phyloP scores from a whole-genome alignment of 1,284 basidiomycete species.

The Mycosarcoma mackinlayi region DNA sequence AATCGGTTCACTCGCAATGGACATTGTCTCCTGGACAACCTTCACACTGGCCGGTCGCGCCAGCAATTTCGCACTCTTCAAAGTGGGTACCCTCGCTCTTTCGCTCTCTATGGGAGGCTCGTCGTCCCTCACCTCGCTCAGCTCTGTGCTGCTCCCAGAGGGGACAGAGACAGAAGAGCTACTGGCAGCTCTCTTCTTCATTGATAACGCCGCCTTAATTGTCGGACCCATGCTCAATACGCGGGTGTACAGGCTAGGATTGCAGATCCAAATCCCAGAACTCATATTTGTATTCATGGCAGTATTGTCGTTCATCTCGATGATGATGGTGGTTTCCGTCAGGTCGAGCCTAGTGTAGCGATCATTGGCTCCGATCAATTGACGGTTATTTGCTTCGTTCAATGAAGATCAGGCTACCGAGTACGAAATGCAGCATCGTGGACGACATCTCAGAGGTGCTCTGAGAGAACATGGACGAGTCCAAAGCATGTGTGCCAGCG shows the following conservation, averaged over 20 bases:
- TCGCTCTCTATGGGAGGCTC: neutral
- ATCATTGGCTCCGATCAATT: too few species aligned
- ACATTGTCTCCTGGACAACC: constrained; percentile 2
- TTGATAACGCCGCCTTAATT: neutral
- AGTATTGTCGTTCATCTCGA: neutral
- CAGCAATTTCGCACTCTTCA: neutral
- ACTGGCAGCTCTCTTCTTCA: constrained; percentile 1
- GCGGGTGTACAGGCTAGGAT: neutral
- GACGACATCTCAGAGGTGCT: too few species aligned
- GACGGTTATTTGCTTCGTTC: too few species aligned
- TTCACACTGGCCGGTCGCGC: neutral
- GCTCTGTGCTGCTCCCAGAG: neutral
- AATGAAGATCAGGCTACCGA: too few species aligned
- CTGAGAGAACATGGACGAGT: too few species aligned
- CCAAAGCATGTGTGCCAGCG: too few species aligned
- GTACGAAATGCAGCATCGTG: too few species aligned
- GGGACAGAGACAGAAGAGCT: neutral
- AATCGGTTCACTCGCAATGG: neutral
- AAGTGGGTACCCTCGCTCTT: neutral
- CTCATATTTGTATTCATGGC: neutral
- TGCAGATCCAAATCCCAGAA: neutral
- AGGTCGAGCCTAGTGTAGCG: too few species aligned
- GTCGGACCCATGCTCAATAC: constrained; percentile 2
- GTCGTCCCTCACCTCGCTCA: constrained; percentile 6
- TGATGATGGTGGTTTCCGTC: neutral